Conservation (phyloP, 208 protist genomes). For the Wallacemonas sp. region DNA sequence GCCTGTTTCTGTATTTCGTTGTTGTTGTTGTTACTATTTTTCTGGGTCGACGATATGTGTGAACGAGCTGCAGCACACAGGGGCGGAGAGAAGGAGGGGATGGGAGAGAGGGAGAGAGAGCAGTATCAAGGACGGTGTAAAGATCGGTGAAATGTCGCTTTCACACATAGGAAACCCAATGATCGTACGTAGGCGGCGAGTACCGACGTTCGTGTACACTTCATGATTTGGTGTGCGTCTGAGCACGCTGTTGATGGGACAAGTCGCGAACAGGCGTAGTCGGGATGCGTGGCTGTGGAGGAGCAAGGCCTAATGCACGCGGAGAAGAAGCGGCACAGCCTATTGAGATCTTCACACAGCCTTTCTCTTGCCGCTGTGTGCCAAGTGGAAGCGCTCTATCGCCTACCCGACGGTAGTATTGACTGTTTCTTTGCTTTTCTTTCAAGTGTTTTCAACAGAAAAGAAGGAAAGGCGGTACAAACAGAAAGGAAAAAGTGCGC, state of each 20-base stretch:
- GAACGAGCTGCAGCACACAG: neutral
- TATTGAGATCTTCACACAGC: too few relatives aligned
- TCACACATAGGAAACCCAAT: neutral
- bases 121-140: neutral
- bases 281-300: neutral
- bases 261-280: neutral
- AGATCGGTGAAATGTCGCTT: neutral
- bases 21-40: neutral
- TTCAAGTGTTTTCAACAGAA: too few relatives aligned
- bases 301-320: too few relatives aligned
- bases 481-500: too few relatives aligned
- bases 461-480: too few relatives aligned
- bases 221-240: neutral
- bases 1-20: neutral
- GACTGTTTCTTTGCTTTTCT: too few relatives aligned
- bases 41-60: neutral
- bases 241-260: neutral
- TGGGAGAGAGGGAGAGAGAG: neutral
- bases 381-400: too few relatives aligned
- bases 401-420: too few relatives aligned
- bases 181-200: neutral
- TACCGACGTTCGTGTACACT: too few relatives aligned
- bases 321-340: too few relatives aligned
- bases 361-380: too few relatives aligned
- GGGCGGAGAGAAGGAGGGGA: neutral